Percentiles rank a stretch among this genome's conserved stretches.
These are phyloP conservation scores for Gynostemma pentaphyllum DNA, from an alignment of 306 rosid genomes.

Conservation along the genomic window DNA sequence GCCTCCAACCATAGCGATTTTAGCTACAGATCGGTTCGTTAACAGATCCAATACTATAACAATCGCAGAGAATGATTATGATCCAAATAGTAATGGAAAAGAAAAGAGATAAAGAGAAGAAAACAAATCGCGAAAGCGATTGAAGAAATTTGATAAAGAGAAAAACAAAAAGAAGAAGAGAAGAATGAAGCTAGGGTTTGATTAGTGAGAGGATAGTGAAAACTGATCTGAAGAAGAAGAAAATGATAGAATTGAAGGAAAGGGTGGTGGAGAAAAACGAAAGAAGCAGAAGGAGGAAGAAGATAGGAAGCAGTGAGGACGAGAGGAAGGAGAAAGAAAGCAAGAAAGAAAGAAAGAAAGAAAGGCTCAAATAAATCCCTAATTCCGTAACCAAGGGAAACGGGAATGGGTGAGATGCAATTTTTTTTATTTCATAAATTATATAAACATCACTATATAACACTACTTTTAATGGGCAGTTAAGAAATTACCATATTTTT, in stretches of 20 bases:
- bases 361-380: too few species aligned
- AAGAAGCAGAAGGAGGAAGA: neutral
- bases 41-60: slow-evolving; percentile 1
- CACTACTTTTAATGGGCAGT: too few species aligned
- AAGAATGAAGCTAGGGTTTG: neutral
- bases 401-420: neutral
- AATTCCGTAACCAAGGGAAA: neutral
- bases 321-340: neutral
- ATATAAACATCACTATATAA: too few species aligned
- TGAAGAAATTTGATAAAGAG: neutral
- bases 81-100: slow-evolving; percentile 20
- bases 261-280: neutral
- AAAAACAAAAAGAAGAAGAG: neutral
- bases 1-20: slow-evolving; percentile 58
- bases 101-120: slow-evolving; percentile 11
- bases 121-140: neutral
- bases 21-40: slow-evolving; percentile 19
- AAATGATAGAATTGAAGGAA: neutral
- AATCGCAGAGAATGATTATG: slow-evolving; percentile 15
- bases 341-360: too few species aligned
- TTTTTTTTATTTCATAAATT: neutral
- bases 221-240: neutral
- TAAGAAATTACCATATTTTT: too few species aligned
- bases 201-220: neutral
- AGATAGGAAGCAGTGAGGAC: slow-evolving; percentile 2